Percentiles rank a stretch among this genome's conserved stretches.
Conservation (phyloP, 192 early-diverging fungal genomes). For the Phlyctochytrium arcticum region DNA sequence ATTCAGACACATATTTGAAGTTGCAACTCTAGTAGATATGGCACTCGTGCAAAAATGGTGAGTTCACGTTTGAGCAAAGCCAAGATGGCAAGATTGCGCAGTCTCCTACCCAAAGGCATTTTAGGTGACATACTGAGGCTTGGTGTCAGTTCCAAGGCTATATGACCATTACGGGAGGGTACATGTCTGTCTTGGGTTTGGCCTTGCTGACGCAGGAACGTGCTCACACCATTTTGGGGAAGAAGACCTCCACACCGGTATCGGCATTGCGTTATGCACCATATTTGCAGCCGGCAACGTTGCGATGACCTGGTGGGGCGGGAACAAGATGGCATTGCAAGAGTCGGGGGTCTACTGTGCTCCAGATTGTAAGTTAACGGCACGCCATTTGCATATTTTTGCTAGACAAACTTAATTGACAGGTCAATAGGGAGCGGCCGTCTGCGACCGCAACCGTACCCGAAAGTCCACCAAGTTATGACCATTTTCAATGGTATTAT, state of each 20-base stretch:
- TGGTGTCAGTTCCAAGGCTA: constrained; percentile 22
- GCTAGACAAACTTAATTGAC: neutral
- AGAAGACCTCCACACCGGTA: neutral
- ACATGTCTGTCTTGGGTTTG: constrained; percentile 4
- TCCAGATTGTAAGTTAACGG: constrained; percentile 14
- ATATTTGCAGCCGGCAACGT: neutral
- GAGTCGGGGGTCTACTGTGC: constrained; percentile 12
- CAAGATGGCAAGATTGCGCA: neutral
- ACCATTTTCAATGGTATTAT: neutral
- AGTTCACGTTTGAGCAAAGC: neutral
- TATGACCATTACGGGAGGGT: neutral
- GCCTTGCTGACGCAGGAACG: constrained; percentile 14
- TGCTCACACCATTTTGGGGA: neutral
- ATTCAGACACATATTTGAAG: constrained; percentile 4
- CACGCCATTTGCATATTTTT: too few species aligned
- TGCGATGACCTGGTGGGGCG: neutral
- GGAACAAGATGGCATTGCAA: constrained; percentile 6
- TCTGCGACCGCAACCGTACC: constrained; percentile 13
- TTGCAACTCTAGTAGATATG: neutral
- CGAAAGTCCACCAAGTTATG: neutral
- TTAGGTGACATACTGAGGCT: constrained; percentile 1
- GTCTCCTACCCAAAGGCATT: neutral
- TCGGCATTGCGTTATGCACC: neutral
- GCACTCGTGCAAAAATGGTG: neutral
- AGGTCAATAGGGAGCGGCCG: neutral